A percentile compares a stretch with the other conserved stretches of the same genome.
These are phyloP conservation scores for Rubia peregrina DNA, from an alignment of 305 asterid genomes.

Conservation along the genomic window DNA sequence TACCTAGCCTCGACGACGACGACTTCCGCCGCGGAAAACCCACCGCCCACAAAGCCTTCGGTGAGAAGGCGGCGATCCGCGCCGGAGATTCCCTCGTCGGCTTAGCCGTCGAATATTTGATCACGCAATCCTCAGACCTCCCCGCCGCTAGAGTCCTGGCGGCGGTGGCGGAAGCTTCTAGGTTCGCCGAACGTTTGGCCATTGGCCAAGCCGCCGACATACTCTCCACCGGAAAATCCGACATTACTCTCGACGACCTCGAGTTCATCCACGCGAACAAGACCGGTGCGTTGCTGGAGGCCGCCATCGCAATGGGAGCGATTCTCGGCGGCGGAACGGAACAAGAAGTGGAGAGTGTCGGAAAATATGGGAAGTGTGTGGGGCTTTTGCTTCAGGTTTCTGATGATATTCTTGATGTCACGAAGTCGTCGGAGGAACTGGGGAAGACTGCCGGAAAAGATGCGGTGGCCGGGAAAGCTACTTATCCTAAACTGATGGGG, in stretches of 20 bases:
- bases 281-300: constrained; percentile 61
- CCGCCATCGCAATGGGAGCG: constrained; percentile 62
- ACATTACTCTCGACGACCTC: constrained; percentile 37
- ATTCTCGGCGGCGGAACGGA: constrained; percentile 54
- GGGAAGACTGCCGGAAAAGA: constrained; percentile 86
- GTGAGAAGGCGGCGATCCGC: constrained; percentile 63
- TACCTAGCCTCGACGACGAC: constrained; percentile 80
- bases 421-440: constrained; percentile 52
- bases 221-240: constrained; percentile 40
- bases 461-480: constrained; percentile 44
- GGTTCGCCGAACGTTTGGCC: constrained; percentile 59
- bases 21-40: constrained; percentile 81
- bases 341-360: constrained; percentile 45
- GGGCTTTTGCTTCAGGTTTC: constrained; percentile 75
- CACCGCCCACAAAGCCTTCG: constrained; percentile 60
- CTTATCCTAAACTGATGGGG: constrained; percentile 69
- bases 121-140: constrained; percentile 34
- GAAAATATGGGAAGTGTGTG: constrained; percentile 51
- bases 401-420: constrained; percentile 72
- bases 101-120: constrained; percentile 46
- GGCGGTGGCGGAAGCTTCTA: constrained; percentile 55
- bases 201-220: constrained; percentile 75
- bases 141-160: constrained; percentile 36
- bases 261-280: constrained; percentile 69
- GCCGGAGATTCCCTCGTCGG: constrained; percentile 66